These are phyloP conservation scores for Syncephalis fuscata DNA, from an alignment of 371 early-diverging fungal species.

Conservation along the genomic window DNA sequence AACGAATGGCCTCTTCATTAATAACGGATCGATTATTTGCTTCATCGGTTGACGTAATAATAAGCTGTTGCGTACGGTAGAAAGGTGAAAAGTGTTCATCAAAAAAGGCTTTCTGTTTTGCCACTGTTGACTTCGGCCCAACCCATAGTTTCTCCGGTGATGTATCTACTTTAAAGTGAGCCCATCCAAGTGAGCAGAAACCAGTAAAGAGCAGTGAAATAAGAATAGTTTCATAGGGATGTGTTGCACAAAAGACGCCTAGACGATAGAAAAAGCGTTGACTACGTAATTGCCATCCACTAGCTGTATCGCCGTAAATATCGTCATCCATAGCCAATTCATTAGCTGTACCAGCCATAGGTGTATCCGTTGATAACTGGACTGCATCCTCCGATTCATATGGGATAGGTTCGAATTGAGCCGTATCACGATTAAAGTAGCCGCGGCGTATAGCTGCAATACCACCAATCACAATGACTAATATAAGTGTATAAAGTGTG, in stretches of 20 bases:
- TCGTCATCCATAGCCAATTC: slow-evolving; percentile 8
- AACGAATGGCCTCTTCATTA: slow-evolving; percentile 22
- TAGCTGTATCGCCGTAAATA: slow-evolving; percentile 2
- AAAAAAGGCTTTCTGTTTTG: slow-evolving; percentile 42
- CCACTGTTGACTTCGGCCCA: slow-evolving; percentile 36
- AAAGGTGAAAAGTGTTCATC: slow-evolving; percentile 55
- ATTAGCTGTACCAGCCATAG: too few relatives aligned
- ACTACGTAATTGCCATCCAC: slow-evolving; percentile 4
- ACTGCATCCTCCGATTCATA: slow-evolving; percentile 19
- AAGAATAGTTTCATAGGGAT: slow-evolving; percentile 36
- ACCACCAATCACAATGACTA: slow-evolving; percentile 15
- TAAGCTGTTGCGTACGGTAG: slow-evolving; percentile 52
- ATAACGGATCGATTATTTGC: slow-evolving; percentile 16
- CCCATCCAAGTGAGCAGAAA: slow-evolving; percentile 37
- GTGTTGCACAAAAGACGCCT: slow-evolving; percentile 39
- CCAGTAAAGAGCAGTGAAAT: slow-evolving; percentile 22
- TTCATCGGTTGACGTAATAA: slow-evolving; percentile 28
- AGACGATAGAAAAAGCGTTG: slow-evolving; percentile 50
- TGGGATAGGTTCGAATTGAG: slow-evolving; percentile 29
- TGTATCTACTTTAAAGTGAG: slow-evolving; percentile 30
- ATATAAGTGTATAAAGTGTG: slow-evolving; percentile 22
- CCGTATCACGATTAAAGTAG: slow-evolving; percentile 13
- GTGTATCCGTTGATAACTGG: slow-evolving; percentile 19
- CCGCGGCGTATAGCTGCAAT: slow-evolving; percentile 13
- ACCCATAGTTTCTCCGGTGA: slow-evolving; percentile 60